A percentile compares a stretch with the other conserved stretches of the same genome.
Conservation (phyloP, 78 protist species). For the Chrysochromulina parva region DNA sequence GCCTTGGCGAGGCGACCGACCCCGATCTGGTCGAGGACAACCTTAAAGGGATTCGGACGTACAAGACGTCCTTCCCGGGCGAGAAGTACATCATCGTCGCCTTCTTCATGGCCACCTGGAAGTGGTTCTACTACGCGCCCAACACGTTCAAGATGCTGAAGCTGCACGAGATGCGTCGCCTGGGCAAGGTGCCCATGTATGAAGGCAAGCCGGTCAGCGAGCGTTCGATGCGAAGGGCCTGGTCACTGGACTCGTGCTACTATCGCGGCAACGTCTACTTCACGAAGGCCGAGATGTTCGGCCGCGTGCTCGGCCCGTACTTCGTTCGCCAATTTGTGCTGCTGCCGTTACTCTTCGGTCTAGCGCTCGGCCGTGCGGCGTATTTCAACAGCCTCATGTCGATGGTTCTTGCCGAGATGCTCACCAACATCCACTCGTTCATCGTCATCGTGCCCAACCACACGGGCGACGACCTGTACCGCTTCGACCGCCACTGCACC, state of each 20-base stretch:
- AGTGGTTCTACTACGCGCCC: conserved; percentile 62
- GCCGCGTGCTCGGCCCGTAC: too few species aligned
- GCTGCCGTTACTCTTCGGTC: too few species aligned
- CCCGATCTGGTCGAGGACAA: conserved; percentile 38
- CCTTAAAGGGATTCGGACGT: not conserved
- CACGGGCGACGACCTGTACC: conserved; percentile 46
- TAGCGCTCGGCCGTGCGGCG: too few species aligned
- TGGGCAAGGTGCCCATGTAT: not conserved
- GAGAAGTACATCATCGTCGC: conserved; percentile 18
- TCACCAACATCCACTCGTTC: conserved; percentile 54
- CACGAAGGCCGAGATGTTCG: too few species aligned
- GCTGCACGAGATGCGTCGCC: not conserved
- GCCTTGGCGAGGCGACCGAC: conserved; percentile 32
- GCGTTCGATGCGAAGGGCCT: too few species aligned
- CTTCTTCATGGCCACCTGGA: conserved; percentile 37
- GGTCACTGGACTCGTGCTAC: too few species aligned
- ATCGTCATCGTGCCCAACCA: conserved; percentile 43
- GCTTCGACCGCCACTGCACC: not conserved
- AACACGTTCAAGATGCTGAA: conserved; percentile 41
- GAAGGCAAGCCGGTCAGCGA: too few species aligned
- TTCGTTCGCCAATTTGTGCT: too few species aligned
- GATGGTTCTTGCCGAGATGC: conserved; percentile 27
- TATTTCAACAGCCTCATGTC: too few species aligned
- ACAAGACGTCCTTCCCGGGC: not conserved
- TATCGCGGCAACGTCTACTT: too few species aligned